These are phyloP conservation scores for Pythium insidiosum DNA, from an alignment of 352 stramenopile species.

Conservation along the genomic window DNA sequence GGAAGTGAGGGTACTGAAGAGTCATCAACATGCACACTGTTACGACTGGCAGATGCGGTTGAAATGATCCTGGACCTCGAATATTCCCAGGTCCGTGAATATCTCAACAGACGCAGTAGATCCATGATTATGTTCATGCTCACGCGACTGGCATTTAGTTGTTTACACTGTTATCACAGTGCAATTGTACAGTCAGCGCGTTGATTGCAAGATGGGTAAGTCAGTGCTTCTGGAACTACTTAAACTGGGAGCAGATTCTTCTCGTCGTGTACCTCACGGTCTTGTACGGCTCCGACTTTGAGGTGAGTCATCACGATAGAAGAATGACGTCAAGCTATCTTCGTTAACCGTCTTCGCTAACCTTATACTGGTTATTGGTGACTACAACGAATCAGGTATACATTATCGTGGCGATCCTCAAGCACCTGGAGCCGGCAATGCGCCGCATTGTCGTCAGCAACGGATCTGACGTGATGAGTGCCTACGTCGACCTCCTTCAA, in stretches of 20 bases:
- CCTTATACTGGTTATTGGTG: too few relatives aligned
- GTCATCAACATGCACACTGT: background rate
- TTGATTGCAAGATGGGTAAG: conserved; percentile 40
- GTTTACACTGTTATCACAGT: conserved; percentile 28
- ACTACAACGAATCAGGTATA: too few relatives aligned
- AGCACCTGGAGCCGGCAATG: conserved; percentile 38
- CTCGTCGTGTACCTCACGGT: conserved; percentile 40
- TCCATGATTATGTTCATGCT: background rate
- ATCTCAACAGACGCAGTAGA: too few relatives aligned
- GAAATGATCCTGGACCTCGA: conserved; percentile 38
- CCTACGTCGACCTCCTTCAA: conserved; percentile 27
- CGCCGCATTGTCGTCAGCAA: conserved; percentile 19
- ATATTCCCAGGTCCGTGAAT: conserved; percentile 57
- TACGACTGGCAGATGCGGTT: conserved; percentile 27
- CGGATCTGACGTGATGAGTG: conserved; percentile 13
- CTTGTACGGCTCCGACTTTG: conserved; percentile 50
- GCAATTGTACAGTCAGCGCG: conserved; percentile 33
- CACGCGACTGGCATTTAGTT: conserved; percentile 17
- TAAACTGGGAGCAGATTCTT: conserved; percentile 54
- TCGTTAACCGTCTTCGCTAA: too few relatives aligned
- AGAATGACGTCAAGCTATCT: too few relatives aligned
- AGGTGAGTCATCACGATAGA: conserved; percentile 23
- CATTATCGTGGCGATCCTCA: conserved; percentile 29
- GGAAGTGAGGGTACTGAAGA: background rate
- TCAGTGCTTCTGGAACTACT: conserved; percentile 66